Evolutionary conservation across 805 yeast species (phyloP), one percentile per base, ranked within the genome.

Genomic region (Metschnikowia bowlesiae): DNA sequence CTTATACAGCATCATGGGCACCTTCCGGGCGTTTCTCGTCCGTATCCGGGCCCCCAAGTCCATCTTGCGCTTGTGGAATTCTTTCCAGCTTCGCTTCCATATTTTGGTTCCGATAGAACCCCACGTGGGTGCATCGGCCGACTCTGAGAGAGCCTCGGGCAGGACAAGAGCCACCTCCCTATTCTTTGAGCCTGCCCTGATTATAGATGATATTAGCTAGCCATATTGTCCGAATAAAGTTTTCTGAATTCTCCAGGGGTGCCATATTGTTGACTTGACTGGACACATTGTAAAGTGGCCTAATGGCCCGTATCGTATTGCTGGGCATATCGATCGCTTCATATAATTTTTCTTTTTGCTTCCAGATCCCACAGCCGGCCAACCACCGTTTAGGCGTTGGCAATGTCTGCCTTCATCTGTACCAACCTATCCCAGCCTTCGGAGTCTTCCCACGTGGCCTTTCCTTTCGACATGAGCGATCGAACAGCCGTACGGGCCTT

Each of bases 391-490:
- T 35, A 53, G n/a, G 47, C 45, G 31, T 34, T 52, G 11, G 50
- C 36, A 45, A 77, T 56, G 4, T 76, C 80, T 39, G 71, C 74
- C 60, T 81, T 82, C 62, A 81, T 56, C 32, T 77, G 80, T 49
- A 73, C 67, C 49, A 90, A 68, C 53, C 74, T 76, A 39, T 83
- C 81, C 88, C 92, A 90, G 1, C 89, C 94, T 34, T 79, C 84
- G 2, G 86, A 74, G 53, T 80, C 89, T 58, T 87, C 91, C 96
- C 96, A 90, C 54, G 77, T 77, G 26, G 74, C 71, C 59, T 80
- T 85, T 8, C 96, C 96, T 62, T 84, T 86, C 14, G 92, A 83
- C 80, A 87, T 77, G 56, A 90, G 71, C 1, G 88, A 79, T 61
- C 95, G 78, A 18, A 90, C 77, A 1, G 87, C 73, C 13, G 87